Base-by-base conservation (phyloP, 2,329 filamentous ascomycete species). In the Ceratocystis alfenasii region DNA sequence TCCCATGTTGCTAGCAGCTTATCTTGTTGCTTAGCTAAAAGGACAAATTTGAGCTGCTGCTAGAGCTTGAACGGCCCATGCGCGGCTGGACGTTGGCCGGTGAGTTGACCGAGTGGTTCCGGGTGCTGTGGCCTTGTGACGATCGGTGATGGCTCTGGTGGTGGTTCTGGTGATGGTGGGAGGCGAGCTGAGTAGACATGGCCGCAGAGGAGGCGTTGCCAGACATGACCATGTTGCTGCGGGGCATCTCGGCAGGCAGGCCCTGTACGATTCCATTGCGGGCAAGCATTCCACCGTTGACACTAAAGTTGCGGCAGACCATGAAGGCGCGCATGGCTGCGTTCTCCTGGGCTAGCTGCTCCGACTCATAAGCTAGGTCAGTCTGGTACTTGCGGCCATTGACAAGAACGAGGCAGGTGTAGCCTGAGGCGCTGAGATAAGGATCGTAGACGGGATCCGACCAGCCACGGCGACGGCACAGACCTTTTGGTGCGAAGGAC, bases 301-400 rank as follows among this genome's bases (percentile, higher is more conserved):
- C 89, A 66, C 90, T 95, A 78, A 96, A 96, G 81, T 96, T 96
- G 70, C 91, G 88, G 80, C 93, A 96, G 70, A 96, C 94, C 85
- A 96, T 93, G 77, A 96, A 97, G 67, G 93, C 93, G 69, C 91
- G 88, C 84, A 95, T 95, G 68, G 93, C 93, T 30, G 93, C 93
- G 72, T 93, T 94, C 76, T 97, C 92, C 73, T 91, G 89, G 60
- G 93, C 93, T 70, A 95, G 81, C 62, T 83, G 80, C 74, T 93
- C 89, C 69, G 87, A 89, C 74, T 89, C 86, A 78, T 94, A 95
- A 69, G 87, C 83, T 46, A 88, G 83, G 75, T 96, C 91, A 55
- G 92, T 96, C 75, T 92, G 90, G 78, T 96, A 97, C 79, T 96
- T 90, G 73, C 93, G 88, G 71, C 95, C 95, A 79, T 97, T 96